A percentile compares a stretch with the other conserved stretches of the same genome.
These are phyloP conservation scores for Takashimella koratensis DNA, from an alignment of 1,284 basidiomycete species.

Conservation along the genomic window DNA sequence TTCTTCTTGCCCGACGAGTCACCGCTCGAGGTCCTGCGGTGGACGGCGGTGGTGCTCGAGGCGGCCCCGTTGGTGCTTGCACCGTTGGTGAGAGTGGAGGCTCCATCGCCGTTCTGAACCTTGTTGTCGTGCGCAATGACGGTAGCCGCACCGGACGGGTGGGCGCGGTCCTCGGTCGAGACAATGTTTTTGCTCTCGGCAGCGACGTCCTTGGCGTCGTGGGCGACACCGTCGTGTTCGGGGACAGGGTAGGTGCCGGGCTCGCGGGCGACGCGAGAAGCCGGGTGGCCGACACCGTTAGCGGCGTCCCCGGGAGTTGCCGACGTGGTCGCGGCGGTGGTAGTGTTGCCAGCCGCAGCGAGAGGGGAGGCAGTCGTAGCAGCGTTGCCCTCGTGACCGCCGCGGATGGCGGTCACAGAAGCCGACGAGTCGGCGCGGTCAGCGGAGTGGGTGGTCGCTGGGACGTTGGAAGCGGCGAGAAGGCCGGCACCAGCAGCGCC, in stretches of 20 bases:
- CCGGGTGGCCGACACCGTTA: background rate
- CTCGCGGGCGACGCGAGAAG: slow-evolving; percentile 1
- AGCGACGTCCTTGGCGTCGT: background rate
- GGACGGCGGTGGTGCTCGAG: background rate
- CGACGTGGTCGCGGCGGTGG: background rate
- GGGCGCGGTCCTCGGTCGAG: slow-evolving; percentile 1
- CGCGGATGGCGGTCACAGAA: slow-evolving; percentile 42
- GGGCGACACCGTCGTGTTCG: slow-evolving; percentile 7
- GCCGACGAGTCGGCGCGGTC: slow-evolving; percentile 35
- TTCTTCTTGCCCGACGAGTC: slow-evolving; percentile 19
- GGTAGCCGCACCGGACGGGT: background rate
- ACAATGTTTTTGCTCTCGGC: slow-evolving; percentile 2
- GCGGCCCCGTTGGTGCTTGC: background rate
- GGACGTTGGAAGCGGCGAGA: background rate
- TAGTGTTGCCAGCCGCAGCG: background rate
- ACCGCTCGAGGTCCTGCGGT: slow-evolving; percentile 1
- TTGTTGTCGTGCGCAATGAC: background rate
- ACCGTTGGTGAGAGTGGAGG: background rate
- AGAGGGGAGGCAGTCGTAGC: background rate
- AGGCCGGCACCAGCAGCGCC: slow-evolving; percentile 4
- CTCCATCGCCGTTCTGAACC: background rate
- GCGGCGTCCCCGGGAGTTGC: background rate
- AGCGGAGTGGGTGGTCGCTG: slow-evolving; percentile 16
- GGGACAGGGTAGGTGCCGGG: slow-evolving; percentile 25
- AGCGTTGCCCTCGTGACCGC: slow-evolving; percentile 33